Conservation (phyloP, 331 rosid genomes). For the Ulmus americana region DNA sequence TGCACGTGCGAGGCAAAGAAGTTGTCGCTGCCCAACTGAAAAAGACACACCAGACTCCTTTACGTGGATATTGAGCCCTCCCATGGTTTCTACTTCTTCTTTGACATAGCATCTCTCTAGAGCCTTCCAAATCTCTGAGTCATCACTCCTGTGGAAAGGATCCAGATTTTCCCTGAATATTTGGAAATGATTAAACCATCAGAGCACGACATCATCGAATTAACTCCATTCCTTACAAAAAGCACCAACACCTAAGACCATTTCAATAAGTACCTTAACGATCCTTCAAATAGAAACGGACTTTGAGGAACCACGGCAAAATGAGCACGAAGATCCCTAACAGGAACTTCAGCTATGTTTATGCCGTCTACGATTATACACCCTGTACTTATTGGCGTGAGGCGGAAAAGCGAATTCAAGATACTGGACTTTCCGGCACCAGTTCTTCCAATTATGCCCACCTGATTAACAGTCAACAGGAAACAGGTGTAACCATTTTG, state of each 20-base stretch:
- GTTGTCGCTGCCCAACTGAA: conserved; percentile 92
- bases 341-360: conserved; percentile 56
- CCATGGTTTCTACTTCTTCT: conserved; percentile 71
- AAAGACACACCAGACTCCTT: conserved; percentile 66
- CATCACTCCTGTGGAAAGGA: conserved; percentile 57
- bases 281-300: conserved; percentile 84
- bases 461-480: conserved; percentile 41
- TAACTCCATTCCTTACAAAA: not conserved
- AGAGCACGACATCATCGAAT: not conserved
- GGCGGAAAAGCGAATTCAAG: conserved; percentile 85
- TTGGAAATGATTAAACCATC: conserved; percentile 3
- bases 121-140: conserved; percentile 65
- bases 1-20: conserved; percentile 94
- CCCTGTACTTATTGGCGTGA: conserved; percentile 64
- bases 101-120: conserved; percentile 76
- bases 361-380: conserved; percentile 61
- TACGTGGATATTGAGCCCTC: conserved; percentile 66
- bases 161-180: conserved; percentile 78
- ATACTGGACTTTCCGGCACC: conserved; percentile 99
- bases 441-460: conserved; percentile 92
- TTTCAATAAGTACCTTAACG: conserved; percentile 53
- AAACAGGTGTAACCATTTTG: conserved; percentile 8
- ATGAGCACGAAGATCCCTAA: conserved; percentile 71
- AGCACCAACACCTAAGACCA: not conserved
- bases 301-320: conserved; percentile 96